phyloP scores from a whole-genome alignment of 495 filamentous ascomycete species.

The Penicillium coffeae region DNA sequence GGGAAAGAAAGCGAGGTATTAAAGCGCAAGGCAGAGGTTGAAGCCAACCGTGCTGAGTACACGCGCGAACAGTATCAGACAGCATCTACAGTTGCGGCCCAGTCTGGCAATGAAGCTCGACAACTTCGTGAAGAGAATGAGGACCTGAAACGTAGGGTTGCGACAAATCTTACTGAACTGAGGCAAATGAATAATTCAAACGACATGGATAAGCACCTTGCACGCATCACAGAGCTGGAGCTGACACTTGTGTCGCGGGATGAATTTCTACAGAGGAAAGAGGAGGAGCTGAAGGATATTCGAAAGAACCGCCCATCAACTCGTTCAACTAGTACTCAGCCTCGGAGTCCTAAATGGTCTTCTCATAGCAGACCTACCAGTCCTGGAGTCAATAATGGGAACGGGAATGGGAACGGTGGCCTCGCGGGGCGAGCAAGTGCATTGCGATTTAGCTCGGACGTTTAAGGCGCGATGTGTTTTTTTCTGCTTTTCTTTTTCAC shows the following conservation, averaged over 20 bases:
- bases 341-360: slow-evolving; percentile 42
- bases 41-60: slow-evolving; percentile 56
- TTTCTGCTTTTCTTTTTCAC: not conserved
- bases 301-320: slow-evolving; percentile 46
- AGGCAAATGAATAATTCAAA: slow-evolving; percentile 48
- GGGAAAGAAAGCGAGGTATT: slow-evolving; percentile 38
- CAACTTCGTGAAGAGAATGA: slow-evolving; percentile 46
- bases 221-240: slow-evolving; percentile 50
- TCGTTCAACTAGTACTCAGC: slow-evolving; percentile 44
- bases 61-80: slow-evolving; percentile 59
- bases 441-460: slow-evolving; percentile 41
- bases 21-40: slow-evolving; percentile 45
- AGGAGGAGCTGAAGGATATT: slow-evolving; percentile 58
- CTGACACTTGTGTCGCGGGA: slow-evolving; percentile 34
- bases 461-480: slow-evolving; percentile 3
- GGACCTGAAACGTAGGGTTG: slow-evolving; percentile 46
- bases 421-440: slow-evolving; percentile 33
- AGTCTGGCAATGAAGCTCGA: slow-evolving; percentile 47
- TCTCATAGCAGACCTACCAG: slow-evolving; percentile 42
- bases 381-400: slow-evolving; percentile 32
- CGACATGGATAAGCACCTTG: slow-evolving; percentile 31
- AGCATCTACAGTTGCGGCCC: slow-evolving; percentile 52
- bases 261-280: slow-evolving; percentile 52
- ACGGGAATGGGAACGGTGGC: slow-evolving; percentile 28
- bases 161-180: slow-evolving; percentile 47